phyloP scores from a whole-genome alignment of 805 yeast species.

The Nakazawaea wyomingensis region DNA sequence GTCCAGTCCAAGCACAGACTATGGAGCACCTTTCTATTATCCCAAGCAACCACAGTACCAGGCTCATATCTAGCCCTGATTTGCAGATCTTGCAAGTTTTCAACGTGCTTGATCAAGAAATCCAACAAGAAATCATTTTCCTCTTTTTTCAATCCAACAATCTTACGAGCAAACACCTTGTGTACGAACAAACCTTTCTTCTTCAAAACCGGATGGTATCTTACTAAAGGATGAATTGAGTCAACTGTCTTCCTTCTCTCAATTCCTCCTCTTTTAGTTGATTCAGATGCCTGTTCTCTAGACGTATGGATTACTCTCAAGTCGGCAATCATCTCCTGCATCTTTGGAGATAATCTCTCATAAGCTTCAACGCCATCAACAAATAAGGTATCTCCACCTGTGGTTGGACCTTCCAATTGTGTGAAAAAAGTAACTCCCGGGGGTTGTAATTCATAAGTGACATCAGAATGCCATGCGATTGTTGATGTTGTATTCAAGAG shows the following conservation, averaged over 20 bases:
- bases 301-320: conserved; percentile 69
- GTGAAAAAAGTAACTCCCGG: conserved; percentile 67
- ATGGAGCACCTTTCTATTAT: conserved; percentile 67
- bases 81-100: conserved; percentile 53
- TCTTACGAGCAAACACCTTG: conserved; percentile 57
- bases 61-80: conserved; percentile 70
- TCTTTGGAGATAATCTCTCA: conserved; percentile 61
- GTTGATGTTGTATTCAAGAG: conserved; percentile 32
- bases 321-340: conserved; percentile 53
- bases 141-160: conserved; percentile 67
- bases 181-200: conserved; percentile 55
- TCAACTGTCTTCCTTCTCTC: conserved; percentile 62
- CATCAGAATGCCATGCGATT: conserved; percentile 67
- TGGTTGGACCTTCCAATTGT: conserved; percentile 52
- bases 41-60: conserved; percentile 71
- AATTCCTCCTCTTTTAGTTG: conserved; percentile 52
- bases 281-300: conserved; percentile 59
- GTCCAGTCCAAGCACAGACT: conserved; percentile 72
- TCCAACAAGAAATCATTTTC: conserved; percentile 60
- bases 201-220: conserved; percentile 68
- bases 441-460: conserved; percentile 67
- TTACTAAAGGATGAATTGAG: conserved; percentile 63
- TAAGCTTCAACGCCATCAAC: conserved; percentile 70
- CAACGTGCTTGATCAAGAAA: conserved; percentile 49
- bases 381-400: conserved; percentile 80